These are phyloP conservation scores for Raphanus raphanistrum DNA, from an alignment of 345 rosid genomes.

Conservation along the genomic window DNA sequence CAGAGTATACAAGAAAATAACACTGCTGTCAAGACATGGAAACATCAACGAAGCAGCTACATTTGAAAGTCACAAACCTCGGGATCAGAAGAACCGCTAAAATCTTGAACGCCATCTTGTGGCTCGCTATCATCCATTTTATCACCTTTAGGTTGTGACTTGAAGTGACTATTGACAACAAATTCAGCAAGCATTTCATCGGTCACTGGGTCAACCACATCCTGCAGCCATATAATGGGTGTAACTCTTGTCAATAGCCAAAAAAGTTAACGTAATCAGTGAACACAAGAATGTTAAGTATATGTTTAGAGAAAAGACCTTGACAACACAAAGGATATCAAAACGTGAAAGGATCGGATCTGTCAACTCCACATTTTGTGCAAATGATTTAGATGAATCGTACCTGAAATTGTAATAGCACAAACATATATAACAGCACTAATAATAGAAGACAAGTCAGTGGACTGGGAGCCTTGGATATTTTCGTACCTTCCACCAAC, in stretches of 20 bases:
- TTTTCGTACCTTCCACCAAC: conserved; percentile 82
- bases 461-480: not conserved
- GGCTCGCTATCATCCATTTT: conserved; percentile 62
- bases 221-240: conserved; percentile 50
- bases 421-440: conserved; percentile 13
- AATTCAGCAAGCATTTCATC: conserved; percentile 97
- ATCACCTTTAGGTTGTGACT: conserved; percentile 81
- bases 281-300: not conserved
- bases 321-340: conserved; percentile 90
- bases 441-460: not conserved
- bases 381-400: conserved; percentile 86
- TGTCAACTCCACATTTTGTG: conserved; percentile 92
- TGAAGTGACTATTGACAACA: conserved; percentile 93
- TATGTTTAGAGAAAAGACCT: conserved; percentile 49
- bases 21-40: conserved; percentile 12
- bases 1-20: not conserved
- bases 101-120: conserved; percentile 53
- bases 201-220: conserved; percentile 85
- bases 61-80: conserved; percentile 49
- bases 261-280: not conserved
- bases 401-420: conserved; percentile 53
- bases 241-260: conserved; percentile 5
- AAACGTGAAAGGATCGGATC: conserved; percentile 96
- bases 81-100: conserved; percentile 61
- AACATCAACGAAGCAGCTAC: conserved; percentile 18